Evolutionary conservation across 2,329 filamentous ascomycete species (phyloP).

Genomic region (Calonectria pseudoreteaudii): DNA sequence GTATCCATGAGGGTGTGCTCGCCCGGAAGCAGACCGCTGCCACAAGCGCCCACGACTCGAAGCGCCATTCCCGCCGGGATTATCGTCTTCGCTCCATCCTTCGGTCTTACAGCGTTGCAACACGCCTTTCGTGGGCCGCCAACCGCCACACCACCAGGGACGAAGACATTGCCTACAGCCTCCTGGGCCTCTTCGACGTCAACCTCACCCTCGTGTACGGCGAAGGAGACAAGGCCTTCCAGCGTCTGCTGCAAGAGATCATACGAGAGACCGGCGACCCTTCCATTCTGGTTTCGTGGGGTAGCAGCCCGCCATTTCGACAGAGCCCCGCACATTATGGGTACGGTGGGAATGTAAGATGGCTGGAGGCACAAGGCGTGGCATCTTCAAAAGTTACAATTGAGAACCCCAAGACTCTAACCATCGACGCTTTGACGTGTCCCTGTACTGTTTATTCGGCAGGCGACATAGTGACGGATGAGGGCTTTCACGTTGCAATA

Average conservation of each 20-base stretch:
- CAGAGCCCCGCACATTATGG: conserved; percentile 22
- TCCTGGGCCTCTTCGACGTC: conserved; percentile 45
- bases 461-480: conserved; percentile 14
- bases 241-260: conserved; percentile 42
- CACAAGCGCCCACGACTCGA: conserved; percentile 3
- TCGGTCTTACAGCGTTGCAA: conserved; percentile 27
- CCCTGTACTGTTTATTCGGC: conserved; percentile 22
- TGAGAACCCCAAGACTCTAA: conserved; percentile 12
- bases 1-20: conserved; percentile 32
- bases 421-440: conserved; percentile 14
- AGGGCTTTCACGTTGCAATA: conserved; percentile 22
- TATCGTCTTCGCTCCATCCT: conserved; percentile 24
- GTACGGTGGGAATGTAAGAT: conserved; percentile 19
- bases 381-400: conserved; percentile 22
- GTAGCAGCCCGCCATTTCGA: conserved; percentile 13
- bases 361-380: conserved; percentile 21
- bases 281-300: conserved; percentile 25
- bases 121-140: conserved; percentile 44
- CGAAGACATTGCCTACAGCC: conserved; percentile 46
- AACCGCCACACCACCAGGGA: conserved; percentile 36
- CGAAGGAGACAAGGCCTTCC: conserved; percentile 40
- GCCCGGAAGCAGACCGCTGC: conserved; percentile 18
- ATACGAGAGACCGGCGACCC: conserved; percentile 24
- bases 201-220: conserved; percentile 47
- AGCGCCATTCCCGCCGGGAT: conserved; percentile 13